Base-by-base conservation (phyloP, 1,284 basidiomycete genomes). In the Athelia sp. region DNA sequence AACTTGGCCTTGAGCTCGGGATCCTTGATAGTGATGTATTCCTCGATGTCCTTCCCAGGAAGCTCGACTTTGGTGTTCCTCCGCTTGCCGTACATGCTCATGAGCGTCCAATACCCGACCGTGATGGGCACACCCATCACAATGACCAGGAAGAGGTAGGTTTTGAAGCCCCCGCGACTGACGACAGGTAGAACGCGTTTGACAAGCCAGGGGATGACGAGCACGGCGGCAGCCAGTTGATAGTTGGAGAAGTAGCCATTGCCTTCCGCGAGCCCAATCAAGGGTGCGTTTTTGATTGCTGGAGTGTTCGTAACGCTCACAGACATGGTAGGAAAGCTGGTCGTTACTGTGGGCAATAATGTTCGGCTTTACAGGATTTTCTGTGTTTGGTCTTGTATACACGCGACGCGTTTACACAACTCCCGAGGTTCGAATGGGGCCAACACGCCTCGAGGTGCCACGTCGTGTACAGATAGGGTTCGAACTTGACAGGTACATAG, bases 1-100 rank as follows among this genome's bases (percentile, higher is more conserved):
- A 94, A 98, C 59, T 85, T 78, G 23, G 76, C 74, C 72, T 83
- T 88, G 62, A 99, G 77, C 54, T 84, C 84, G 1, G 74, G 68
- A 73, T 98, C 93, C 58, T 92, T 87, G 72, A 98, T 88, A 49
- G 84, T 87, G 64, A 99, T 88, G 68, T 99, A 99, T 60, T 89
- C 81, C 61, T 90, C 87, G 55, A 97, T 81, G 57, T 88, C 81
- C 67, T 87, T 88, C 54, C 87, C 86, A 13, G 96, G 94, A n/a
- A 98, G 74, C 31, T 72, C 64, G 57, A 94, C 85, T 73, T 95
- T 94, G 57, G 91, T 85, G 69, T 97, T 93, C 67, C 84, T 84
- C 58, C 94, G 81, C 3, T 77, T 68, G 22, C 95, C 93, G 60
- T 86, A 90, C 56, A 76, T 83, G 63, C 90, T 93, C 73, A 90